Evolutionary conservation across 1,139 yeast genomes (phyloP), one percentile per base, ranked within the genome.

Genomic region (Candida glucosophila): DNA sequence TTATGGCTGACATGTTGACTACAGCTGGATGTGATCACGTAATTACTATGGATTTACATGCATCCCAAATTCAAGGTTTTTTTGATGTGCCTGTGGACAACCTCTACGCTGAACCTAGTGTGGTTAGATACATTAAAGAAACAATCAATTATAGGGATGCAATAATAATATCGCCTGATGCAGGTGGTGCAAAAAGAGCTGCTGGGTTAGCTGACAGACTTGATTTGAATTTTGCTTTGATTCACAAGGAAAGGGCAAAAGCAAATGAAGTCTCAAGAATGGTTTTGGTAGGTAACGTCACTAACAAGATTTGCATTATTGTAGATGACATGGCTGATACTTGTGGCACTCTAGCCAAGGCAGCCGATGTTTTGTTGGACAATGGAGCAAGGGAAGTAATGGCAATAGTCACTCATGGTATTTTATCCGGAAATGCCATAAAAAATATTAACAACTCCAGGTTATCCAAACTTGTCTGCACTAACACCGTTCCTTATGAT

Each of bases 271-370:
- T 78, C 11, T 70, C 80, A 16, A 63, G 74, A 44, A 78, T 79
- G 88, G 85, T 71, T 12, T 55, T 72, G 29, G 92, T 80, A 22
- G 92, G 92, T 39, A 90, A 80, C 52, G 92, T 80, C 17, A 55
- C 68, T 2, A 70, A 73, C 28, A 78, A 78, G 43, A 67, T 76
- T 3, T 79, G 90, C 55, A 60, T 80, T 15, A 57, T 80, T 37
- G 73, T 80, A 20, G 92, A 80, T 47, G 92, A 80, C 47, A 79
- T 80, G 82, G 88, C 88, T 14, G 90, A 80, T 44, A 80, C 90
- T 4, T 79, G 90, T 54, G 90, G 90, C 24, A 79, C 90, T 3
- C 56, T 79, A 35, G 79, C 78, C 36, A 79, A 79, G 44, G 90
- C 90, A 1, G 78, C 85, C 6, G 82, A 77, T 31, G 70, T 79